phyloP scores from a whole-genome alignment of 441 rosid genomes.

The Gossypium gossypioides region DNA sequence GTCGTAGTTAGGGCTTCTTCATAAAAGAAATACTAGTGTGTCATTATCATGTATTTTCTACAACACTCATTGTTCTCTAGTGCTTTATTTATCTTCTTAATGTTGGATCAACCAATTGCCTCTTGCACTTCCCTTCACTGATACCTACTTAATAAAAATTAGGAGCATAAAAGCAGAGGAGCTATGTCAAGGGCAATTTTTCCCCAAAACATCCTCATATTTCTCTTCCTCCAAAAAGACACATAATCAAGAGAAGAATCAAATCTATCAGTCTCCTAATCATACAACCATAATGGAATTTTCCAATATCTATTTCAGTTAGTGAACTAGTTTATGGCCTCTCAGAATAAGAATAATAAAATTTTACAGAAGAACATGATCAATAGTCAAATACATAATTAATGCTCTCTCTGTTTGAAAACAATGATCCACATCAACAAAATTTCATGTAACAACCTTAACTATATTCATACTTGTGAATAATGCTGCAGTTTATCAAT shows the following conservation, averaged over 20 bases:
- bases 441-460: background rate
- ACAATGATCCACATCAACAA: background rate
- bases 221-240: background rate
- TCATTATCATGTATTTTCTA: background rate
- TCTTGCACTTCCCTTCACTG: background rate
- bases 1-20: background rate
- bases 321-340: background rate
- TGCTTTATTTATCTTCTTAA: slow-evolving; percentile 1
- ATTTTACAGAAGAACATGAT: background rate
- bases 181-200: background rate
- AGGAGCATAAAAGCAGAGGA: background rate
- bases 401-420: background rate
- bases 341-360: background rate
- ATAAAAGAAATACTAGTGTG: background rate
- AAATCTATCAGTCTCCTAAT: background rate
- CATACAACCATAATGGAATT: background rate
- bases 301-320: background rate
- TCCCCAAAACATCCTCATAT: background rate
- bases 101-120: background rate
- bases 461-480: background rate
- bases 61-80: background rate
- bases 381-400: background rate
- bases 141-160: background rate
- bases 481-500: background rate
- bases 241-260: background rate